Conservation (phyloP, 1,284 basidiomycete species). For the Fereydounia khargensis region DNA sequence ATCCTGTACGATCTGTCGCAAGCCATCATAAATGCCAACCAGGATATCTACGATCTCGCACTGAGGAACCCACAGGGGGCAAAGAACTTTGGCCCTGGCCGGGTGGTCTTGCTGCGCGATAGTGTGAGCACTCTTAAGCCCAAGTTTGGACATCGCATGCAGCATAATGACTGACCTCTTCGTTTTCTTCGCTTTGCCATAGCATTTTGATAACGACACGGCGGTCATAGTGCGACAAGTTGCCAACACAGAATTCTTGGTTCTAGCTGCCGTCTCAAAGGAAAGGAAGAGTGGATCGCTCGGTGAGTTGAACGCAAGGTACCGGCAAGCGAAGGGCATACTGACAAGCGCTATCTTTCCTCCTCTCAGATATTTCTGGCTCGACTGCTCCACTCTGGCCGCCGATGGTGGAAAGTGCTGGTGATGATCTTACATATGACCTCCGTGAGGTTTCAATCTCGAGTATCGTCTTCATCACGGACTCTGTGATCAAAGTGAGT, state of each 20-base stretch:
- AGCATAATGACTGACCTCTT: too few species aligned
- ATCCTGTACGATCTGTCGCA: conserved; percentile 74
- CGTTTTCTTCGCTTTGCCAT: neutral
- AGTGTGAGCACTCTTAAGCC: conserved; percentile 63
- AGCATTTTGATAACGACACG: conserved; percentile 67
- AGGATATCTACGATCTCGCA: conserved; percentile 68
- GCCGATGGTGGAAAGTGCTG: conserved; percentile 2
- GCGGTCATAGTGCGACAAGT: conserved; percentile 76
- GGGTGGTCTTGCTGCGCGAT: conserved; percentile 81
- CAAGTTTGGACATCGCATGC: neutral
- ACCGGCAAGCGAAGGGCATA: too few species aligned
- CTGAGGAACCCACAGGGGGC: conserved; percentile 67
- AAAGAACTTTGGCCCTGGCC: conserved; percentile 70
- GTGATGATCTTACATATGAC: conserved; percentile 65
- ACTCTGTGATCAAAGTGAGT: conserved; percentile 66
- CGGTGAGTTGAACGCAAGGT: too few species aligned
- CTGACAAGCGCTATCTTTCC: conserved; percentile 3
- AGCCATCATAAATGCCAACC: conserved; percentile 70
- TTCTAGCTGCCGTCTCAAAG: conserved; percentile 69
- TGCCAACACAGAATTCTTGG: conserved; percentile 65
- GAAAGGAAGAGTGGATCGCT: conserved; percentile 62
- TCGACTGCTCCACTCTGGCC: conserved; percentile 22
- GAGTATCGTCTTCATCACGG: conserved; percentile 77
- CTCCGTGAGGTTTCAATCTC: conserved; percentile 68
- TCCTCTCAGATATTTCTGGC: neutral